phyloP scores from a whole-genome alignment of 2,329 filamentous ascomycete genomes.

The Alternaria viburni region DNA sequence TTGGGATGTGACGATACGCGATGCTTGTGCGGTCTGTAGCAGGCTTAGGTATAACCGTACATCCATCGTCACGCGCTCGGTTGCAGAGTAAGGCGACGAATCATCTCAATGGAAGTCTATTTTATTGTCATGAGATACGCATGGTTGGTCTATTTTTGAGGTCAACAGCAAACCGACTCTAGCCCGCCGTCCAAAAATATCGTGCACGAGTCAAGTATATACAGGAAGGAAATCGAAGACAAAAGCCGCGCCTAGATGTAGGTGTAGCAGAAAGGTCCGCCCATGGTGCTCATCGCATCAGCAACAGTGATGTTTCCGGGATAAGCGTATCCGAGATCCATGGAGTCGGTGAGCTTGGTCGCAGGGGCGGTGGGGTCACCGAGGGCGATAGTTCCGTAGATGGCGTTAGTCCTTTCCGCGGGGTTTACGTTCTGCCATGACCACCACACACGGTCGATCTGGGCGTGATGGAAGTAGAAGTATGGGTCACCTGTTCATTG shows the following conservation, averaged over 20 bases:
- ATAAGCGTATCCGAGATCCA: constrained; percentile 50
- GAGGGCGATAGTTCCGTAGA: constrained; percentile 53
- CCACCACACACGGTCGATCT: constrained; percentile 57
- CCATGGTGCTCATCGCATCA: constrained; percentile 53
- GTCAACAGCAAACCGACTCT: neutral
- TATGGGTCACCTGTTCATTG: constrained; percentile 30
- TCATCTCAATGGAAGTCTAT: neutral
- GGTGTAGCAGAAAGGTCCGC: constrained; percentile 57
- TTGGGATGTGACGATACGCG: neutral
- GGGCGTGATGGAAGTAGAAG: constrained; percentile 55
- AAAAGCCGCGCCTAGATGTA: constrained; percentile 39
- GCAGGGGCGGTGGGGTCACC: constrained; percentile 52
- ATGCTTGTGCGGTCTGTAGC: neutral
- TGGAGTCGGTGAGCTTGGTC: constrained; percentile 53
- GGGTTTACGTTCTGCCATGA: constrained; percentile 57
- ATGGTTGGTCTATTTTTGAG: neutral
- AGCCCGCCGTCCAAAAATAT: neutral
- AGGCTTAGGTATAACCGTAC: neutral
- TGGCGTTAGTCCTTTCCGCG: constrained; percentile 44
- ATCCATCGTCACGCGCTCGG: neutral
- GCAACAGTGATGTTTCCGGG: constrained; percentile 43
- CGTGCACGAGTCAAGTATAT: constrained; percentile 10
- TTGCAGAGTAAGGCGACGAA: neutral
- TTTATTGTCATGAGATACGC: neutral
- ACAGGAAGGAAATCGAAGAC: neutral